Conservation (phyloP, 2,329 filamentous ascomycete species). For the Monosporascus sp. region DNA sequence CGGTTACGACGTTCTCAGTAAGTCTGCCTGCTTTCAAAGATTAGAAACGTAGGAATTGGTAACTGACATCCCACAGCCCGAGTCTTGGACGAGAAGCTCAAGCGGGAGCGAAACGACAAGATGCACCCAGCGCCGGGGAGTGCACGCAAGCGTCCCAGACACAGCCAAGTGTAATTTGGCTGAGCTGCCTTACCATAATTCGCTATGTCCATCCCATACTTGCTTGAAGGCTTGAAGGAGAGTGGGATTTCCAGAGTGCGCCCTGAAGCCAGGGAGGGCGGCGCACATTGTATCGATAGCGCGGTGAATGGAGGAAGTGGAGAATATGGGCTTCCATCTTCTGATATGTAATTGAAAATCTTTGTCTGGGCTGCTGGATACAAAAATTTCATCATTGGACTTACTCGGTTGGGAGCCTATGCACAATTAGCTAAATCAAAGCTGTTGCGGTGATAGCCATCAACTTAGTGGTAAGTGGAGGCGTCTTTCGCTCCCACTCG, state of each 20-base stretch:
- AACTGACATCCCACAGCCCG: constrained; percentile 40
- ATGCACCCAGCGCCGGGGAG: constrained; percentile 46
- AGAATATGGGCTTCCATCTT: neutral
- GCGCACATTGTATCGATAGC: neutral
- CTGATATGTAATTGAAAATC: constrained; percentile 1
- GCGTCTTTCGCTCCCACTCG: neutral
- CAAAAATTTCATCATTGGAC: neutral
- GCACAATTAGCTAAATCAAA: constrained; percentile 1
- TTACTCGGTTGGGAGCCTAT: neutral
- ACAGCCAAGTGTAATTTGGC: constrained; percentile 35
- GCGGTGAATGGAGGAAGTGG: neutral
- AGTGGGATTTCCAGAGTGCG: neutral
- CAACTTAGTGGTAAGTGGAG: neutral
- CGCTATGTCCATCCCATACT: neutral
- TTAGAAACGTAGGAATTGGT: constrained; percentile 11
- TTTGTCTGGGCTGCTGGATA: neutral
- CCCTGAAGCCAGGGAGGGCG: neutral
- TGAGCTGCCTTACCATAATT: neutral
- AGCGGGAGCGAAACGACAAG: constrained; percentile 57
- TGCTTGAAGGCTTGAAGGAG: neutral
- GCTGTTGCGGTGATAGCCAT: neutral
- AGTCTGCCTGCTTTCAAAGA: constrained; percentile 21
- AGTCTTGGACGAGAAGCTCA: constrained; percentile 62
- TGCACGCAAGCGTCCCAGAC: constrained; percentile 52
- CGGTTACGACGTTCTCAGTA: constrained; percentile 85